Base-by-base conservation (phyloP, 2,329 filamentous ascomycete genomes). In the Apiospora arundinis region DNA sequence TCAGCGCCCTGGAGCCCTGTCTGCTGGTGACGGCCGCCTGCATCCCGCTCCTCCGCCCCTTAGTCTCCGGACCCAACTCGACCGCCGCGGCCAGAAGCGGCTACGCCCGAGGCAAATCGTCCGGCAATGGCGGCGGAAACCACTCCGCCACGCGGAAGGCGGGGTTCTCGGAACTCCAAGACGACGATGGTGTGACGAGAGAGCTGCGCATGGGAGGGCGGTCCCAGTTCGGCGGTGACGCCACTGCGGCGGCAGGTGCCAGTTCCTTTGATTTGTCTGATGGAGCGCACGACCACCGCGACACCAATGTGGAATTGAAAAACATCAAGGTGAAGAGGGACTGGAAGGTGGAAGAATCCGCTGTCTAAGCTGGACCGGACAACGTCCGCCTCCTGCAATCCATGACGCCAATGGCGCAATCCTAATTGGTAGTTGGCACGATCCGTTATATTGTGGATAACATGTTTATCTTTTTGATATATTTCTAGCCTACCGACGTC, bases 21-120 rank as follows among this genome's bases (percentile, higher is more conserved):
- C 44, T 72, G 46, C 65, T 68, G 46, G 67, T 72, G 0, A 72
- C 49, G 2, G 70, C 69, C n/a, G 71, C 71, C 16, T 71, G 70
- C 28, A 69, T 72, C 45, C 71, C 71, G 45, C 69, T 72, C n/a
- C 70, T 72, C 28, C 71, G 71, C 44, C 71, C 71, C 37, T 71
- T 68, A 23, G 40, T 68, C 14, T 45, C 42, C 25, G 4, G 46
- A 7, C 18, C 37, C 67, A 52, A n/a, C 5, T n/a, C 67, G 46
- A 23, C 23, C 6, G 25, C 40, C 44, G 2, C 4, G 42, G 23
- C 42, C 37, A 25, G 32, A 11, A 42, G 63, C 63, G 14, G 18
- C 37, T 45, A 67, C 37, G 63, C 37, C n/a, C 5, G 25, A 16
- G 63, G 21, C 37, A 44, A 44, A 3, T 32, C 37, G 18, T 45